Evolutionary conservation across 2,329 filamentous ascomycete species (phyloP).

Genomic region (Tolypocladium amazonense): DNA sequence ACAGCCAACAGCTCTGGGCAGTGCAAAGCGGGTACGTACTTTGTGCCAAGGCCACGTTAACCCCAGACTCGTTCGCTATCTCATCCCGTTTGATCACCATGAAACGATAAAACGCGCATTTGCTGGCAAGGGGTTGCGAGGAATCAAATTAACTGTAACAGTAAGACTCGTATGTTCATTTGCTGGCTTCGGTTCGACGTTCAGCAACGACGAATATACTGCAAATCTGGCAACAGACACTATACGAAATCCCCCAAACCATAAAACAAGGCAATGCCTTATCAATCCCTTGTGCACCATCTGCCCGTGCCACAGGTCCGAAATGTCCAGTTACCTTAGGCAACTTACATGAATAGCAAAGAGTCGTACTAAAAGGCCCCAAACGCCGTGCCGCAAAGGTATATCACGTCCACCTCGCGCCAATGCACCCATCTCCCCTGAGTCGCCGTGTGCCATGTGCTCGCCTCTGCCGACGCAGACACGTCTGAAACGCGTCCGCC

Average conservation of each 20-base stretch:
- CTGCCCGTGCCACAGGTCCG: background rate
- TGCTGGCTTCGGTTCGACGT: background rate
- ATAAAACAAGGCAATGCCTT: background rate
- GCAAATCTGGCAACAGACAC: background rate
- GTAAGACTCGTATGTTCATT: too few species aligned
- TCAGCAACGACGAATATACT: background rate
- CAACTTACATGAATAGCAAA: background rate
- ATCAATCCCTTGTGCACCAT: background rate
- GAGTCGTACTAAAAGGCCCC: background rate
- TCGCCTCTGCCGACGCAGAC: background rate
- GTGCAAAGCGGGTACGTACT: background rate
- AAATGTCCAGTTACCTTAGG: background rate
- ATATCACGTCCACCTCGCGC: background rate
- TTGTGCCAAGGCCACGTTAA: background rate
- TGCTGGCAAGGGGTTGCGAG: background rate
- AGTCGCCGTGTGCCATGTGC: background rate
- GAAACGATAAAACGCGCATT: background rate
- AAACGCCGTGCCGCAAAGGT: constrained; percentile 1
- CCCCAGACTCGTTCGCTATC: background rate
- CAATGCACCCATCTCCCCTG: background rate
- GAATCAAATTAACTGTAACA: background rate
- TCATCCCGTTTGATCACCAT: background rate
- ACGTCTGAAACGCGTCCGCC: background rate
- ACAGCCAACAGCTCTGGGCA: background rate
- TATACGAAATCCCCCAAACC: background rate